phyloP scores from a whole-genome alignment of 2,329 filamentous ascomycete genomes.

The Mycosphaerella sp. region DNA sequence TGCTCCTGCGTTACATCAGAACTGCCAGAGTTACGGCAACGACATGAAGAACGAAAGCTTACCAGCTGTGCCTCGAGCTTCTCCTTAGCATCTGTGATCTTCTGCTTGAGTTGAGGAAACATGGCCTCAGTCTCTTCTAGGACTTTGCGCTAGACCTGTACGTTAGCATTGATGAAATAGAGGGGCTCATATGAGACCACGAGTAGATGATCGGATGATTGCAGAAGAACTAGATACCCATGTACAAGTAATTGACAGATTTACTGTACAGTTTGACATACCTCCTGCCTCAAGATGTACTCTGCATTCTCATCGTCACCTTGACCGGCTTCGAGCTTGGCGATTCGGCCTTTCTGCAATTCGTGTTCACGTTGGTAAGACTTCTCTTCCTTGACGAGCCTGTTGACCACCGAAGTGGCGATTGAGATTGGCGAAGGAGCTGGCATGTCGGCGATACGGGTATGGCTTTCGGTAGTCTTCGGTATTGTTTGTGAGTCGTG shows the following conservation, averaged over 20 bases:
- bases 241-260: not conserved
- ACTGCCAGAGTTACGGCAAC: not conserved
- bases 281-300: constrained; percentile 80
- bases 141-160: constrained; percentile 58
- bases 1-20: constrained; percentile 33
- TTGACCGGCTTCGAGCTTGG: constrained; percentile 48
- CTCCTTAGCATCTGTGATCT: constrained; percentile 63
- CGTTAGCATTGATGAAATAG: constrained; percentile 8
- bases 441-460: constrained; percentile 52
- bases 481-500: not conserved
- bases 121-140: constrained; percentile 83
- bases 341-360: constrained; percentile 65
- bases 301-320: constrained; percentile 65
- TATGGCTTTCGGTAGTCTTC: not conserved
- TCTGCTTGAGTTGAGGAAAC: constrained; percentile 63
- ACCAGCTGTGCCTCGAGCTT: constrained; percentile 74
- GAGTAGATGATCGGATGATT: constrained; percentile 3
- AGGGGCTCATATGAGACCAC: not conserved
- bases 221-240: constrained; percentile 2
- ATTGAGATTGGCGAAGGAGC: constrained; percentile 71
- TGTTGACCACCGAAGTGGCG: constrained; percentile 68
- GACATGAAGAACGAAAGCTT: constrained; percentile 33
- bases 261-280: constrained; percentile 37
- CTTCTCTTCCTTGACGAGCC: constrained; percentile 83
- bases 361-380: constrained; percentile 83